phyloP scores from a whole-genome alignment of 2,329 filamentous ascomycete species.

The Epichloe bromicola region DNA sequence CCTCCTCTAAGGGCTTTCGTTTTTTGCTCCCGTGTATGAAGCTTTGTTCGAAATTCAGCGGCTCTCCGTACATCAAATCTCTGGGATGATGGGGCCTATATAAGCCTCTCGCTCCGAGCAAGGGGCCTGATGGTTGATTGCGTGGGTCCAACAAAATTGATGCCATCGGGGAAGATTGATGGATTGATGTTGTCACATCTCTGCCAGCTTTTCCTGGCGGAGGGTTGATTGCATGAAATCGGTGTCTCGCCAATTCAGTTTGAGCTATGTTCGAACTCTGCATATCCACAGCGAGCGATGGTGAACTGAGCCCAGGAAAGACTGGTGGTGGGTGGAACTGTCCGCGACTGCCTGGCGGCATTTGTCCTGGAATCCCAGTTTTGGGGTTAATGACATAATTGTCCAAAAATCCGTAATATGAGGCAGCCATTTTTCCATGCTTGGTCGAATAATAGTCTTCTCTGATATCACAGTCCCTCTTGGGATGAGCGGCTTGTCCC shows the following conservation, averaged over 20 bases:
- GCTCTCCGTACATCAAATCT: constrained; percentile 33
- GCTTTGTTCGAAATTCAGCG: constrained; percentile 42
- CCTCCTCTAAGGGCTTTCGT: constrained; percentile 33
- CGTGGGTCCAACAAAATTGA: constrained; percentile 65
- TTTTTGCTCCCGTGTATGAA: constrained; percentile 32
- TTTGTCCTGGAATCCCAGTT: constrained; percentile 48
- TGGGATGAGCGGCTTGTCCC: constrained; percentile 26
- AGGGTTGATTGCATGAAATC: constrained; percentile 11
- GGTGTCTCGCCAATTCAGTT: constrained; percentile 31
- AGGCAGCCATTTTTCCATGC: constrained; percentile 96
- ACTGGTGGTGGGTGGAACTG: constrained; percentile 64
- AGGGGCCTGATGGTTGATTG: constrained; percentile 50
- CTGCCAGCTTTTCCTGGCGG: neutral
- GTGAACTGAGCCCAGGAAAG: constrained; percentile 59
- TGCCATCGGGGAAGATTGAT: constrained; percentile 52
- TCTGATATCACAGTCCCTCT: constrained; percentile 48
- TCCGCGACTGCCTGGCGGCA: constrained; percentile 37
- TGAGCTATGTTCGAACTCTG: constrained; percentile 32
- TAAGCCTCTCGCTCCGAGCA: constrained; percentile 30
- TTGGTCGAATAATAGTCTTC: constrained; percentile 93
- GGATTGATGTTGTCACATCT: constrained; percentile 24
- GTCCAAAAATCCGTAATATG: constrained; percentile 88
- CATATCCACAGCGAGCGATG: constrained; percentile 43
- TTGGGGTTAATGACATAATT: constrained; percentile 73
- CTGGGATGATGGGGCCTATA: constrained; percentile 32